phyloP scores from a whole-genome alignment of 2,329 filamentous ascomycete genomes.

The Fusarium pseudonygamai region DNA sequence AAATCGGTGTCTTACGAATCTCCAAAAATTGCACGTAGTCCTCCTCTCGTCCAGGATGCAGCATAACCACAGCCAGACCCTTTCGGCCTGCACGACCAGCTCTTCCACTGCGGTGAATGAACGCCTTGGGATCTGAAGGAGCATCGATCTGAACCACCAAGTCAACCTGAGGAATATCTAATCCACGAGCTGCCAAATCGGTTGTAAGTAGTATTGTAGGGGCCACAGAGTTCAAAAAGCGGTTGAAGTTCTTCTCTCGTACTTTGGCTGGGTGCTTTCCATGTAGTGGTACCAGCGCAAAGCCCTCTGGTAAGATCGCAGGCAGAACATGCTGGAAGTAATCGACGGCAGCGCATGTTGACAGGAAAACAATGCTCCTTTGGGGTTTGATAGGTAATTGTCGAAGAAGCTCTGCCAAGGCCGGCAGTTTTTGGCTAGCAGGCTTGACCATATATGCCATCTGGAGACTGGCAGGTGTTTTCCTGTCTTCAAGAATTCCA shows the following conservation, averaged over 20 bases:
- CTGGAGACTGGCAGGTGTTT: conserved; percentile 90
- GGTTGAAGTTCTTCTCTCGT: conserved; percentile 85
- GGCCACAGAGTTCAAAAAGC: conserved; percentile 77
- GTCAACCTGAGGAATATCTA: conserved; percentile 93
- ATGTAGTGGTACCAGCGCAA: conserved; percentile 82
- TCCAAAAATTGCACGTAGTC: conserved; percentile 90
- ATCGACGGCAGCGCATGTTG: conserved; percentile 93
- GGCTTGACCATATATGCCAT: conserved; percentile 85
- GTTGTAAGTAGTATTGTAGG: conserved; percentile 90
- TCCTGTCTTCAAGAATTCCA: conserved; percentile 77
- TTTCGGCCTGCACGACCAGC: conserved; percentile 89
- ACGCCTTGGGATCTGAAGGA: conserved; percentile 88
- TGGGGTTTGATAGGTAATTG: conserved; percentile 78
- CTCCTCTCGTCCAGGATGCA: conserved; percentile 86
- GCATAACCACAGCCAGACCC: conserved; percentile 85
- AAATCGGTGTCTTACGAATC: conserved; percentile 86
- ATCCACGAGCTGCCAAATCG: conserved; percentile 87
- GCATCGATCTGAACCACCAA: conserved; percentile 88
- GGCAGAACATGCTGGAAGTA: conserved; percentile 89
- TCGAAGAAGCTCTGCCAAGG: conserved; percentile 74
- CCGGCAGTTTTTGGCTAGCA: conserved; percentile 82
- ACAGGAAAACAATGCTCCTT: conserved; percentile 90
- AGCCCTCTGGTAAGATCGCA: conserved; percentile 72
- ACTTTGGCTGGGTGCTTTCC: conserved; percentile 92
- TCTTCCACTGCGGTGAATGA: conserved; percentile 91